phyloP scores from a whole-genome alignment of 2,329 filamentous ascomycete species.

The Colletotrichum tanaceti region DNA sequence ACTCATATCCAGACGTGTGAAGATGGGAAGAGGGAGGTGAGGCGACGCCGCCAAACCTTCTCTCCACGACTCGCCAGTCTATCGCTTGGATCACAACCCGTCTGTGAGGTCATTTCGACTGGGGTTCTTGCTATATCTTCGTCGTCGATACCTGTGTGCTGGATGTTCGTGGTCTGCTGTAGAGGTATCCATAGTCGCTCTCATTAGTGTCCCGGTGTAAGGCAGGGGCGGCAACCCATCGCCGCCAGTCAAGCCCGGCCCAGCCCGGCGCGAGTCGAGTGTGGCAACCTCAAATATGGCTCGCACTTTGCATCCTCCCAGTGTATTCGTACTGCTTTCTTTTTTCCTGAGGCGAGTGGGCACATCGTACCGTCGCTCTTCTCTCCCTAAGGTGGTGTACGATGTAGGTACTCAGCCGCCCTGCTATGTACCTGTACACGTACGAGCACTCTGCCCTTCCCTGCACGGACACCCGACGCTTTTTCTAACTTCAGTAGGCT shows the following conservation, averaged over 20 bases:
- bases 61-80: constrained; percentile 8
- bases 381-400: too few species aligned
- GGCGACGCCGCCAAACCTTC: constrained; percentile 24
- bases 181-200: neutral
- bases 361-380: neutral
- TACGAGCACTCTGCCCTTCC: neutral
- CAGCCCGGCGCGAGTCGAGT: constrained; percentile 3
- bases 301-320: neutral
- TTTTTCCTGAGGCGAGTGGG: neutral
- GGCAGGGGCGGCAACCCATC: constrained; percentile 4
- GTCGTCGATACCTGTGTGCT: neutral
- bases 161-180: neutral
- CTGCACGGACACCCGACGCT: constrained; percentile 29
- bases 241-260: constrained; percentile 13
- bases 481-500: constrained; percentile 29
- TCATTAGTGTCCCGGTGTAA: neutral
- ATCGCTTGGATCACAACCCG: neutral
- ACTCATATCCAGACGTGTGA: neutral
- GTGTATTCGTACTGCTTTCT: neutral
- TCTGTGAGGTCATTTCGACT: neutral
- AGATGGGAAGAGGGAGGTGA: constrained; percentile 21
- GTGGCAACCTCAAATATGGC: constrained; percentile 16
- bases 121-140: neutral
- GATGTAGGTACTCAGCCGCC: neutral
- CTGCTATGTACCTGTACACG: too few species aligned